These are phyloP conservation scores for Panicum virgatum DNA, from an alignment of 202 grass and related monocot species.

Conservation along the genomic window DNA sequence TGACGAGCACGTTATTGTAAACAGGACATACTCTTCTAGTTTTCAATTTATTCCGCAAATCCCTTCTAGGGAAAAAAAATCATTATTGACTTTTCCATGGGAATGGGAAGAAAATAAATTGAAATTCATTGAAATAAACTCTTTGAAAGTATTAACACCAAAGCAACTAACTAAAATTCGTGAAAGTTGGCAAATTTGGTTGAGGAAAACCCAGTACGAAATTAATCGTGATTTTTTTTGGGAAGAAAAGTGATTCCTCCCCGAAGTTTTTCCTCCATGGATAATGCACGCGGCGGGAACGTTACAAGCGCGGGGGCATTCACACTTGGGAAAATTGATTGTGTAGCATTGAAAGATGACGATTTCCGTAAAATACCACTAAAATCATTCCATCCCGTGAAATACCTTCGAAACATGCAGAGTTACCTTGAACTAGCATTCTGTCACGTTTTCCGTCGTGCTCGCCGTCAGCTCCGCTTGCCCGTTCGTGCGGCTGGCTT, in stretches of 20 bases:
- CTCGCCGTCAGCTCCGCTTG: too few relatives aligned
- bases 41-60: neutral
- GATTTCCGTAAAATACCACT: too few relatives aligned
- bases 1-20: neutral
- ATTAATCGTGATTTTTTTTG: neutral
- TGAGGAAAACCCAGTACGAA: neutral
- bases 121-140: neutral
- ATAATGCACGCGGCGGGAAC: slow-evolving; percentile 30
- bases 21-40: neutral
- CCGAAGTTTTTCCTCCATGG: neutral
- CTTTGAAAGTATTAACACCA: neutral
- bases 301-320: neutral
- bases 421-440: too few relatives aligned
- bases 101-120: neutral
- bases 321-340: too few relatives aligned
- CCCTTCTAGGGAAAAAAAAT: neutral
- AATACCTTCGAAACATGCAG: too few relatives aligned
- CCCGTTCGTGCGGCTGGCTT: too few relatives aligned
- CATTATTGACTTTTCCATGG: neutral
- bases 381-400: too few relatives aligned
- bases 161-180: neutral
- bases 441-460: too few relatives aligned
- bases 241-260: neutral
- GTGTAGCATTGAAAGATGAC: too few relatives aligned
- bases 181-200: neutral